A percentile compares a stretch with the other conserved stretches of the same genome.
Evolutionary conservation across 1,284 basidiomycete species (phyloP).

Genomic region (Ganoderma multipileum): DNA sequence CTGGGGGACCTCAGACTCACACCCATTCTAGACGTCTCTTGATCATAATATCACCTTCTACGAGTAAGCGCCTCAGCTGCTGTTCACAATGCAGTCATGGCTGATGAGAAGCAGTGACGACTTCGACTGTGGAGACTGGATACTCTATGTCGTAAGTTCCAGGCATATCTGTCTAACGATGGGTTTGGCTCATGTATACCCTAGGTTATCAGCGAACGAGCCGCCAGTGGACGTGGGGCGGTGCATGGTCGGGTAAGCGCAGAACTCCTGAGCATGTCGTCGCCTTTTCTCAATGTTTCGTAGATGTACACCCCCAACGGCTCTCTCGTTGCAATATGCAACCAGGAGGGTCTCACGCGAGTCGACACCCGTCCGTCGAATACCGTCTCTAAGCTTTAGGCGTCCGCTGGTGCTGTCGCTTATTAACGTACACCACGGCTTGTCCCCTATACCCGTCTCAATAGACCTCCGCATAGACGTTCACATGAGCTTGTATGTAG

Average conservation of each 20-base stretch:
- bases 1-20: constrained; percentile 2
- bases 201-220: constrained; percentile 58
- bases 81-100: neutral
- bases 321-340: constrained; percentile 76
- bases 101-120: constrained; percentile 55
- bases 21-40: constrained; percentile 66
- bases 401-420: neutral
- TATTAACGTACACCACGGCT: neutral
- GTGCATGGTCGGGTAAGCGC: constrained; percentile 73
- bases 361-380: constrained; percentile 45
- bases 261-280: neutral
- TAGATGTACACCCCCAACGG: constrained; percentile 81
- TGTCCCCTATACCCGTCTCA: neutral
- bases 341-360: constrained; percentile 85
- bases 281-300: constrained; percentile 1
- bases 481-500: constrained; percentile 8
- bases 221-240: constrained; percentile 77
- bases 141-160: constrained; percentile 76
- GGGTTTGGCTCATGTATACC: neutral
- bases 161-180: constrained; percentile 11
- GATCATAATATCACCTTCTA: constrained; percentile 91
- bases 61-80: constrained; percentile 50
- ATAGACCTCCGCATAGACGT: neutral
- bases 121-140: constrained; percentile 82
- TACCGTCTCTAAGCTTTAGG: constrained; percentile 22